These are phyloP conservation scores for Tilletia walkeri DNA, from an alignment of 1,284 basidiomycete species.

Conservation along the genomic window DNA sequence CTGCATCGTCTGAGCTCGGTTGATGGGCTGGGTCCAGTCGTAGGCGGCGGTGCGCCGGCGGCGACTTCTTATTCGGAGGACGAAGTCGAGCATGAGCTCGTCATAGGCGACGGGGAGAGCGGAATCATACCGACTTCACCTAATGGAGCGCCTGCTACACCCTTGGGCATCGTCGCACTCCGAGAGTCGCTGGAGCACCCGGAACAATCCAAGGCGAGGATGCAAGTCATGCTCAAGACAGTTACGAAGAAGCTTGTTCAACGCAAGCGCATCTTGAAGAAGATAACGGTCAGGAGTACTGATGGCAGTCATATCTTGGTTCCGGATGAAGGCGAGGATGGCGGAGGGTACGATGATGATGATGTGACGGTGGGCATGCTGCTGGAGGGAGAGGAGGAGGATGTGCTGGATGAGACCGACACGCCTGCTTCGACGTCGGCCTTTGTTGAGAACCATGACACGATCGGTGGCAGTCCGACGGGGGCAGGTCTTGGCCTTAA, in stretches of 20 bases:
- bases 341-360: too few species aligned
- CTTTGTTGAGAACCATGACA: too few species aligned
- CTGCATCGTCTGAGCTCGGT: constrained; percentile 5
- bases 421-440: too few species aligned
- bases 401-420: too few species aligned
- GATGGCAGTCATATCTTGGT: background rate
- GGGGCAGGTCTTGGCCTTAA: background rate
- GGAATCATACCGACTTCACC: constrained; percentile 13
- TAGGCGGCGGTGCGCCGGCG: background rate
- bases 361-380: constrained; percentile 20
- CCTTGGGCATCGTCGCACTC: background rate
- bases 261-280: constrained; percentile 55
- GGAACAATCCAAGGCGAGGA: constrained; percentile 44
- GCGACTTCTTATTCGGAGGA: constrained; percentile 69
- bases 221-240: constrained; percentile 58
- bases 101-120: background rate
- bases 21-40: background rate
- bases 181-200: constrained; percentile 50
- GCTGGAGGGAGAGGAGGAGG: background rate
- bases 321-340: constrained; percentile 25
- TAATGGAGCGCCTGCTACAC: background rate
- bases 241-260: constrained; percentile 59
- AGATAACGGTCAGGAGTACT: constrained; percentile 35
- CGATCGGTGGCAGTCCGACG: background rate
- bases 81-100: constrained; percentile 61